These are phyloP conservation scores for bread wheat (Triticum aestivum) DNA, from an alignment of 176 grass and related monocot species.

Conservation along the genomic window DNA sequence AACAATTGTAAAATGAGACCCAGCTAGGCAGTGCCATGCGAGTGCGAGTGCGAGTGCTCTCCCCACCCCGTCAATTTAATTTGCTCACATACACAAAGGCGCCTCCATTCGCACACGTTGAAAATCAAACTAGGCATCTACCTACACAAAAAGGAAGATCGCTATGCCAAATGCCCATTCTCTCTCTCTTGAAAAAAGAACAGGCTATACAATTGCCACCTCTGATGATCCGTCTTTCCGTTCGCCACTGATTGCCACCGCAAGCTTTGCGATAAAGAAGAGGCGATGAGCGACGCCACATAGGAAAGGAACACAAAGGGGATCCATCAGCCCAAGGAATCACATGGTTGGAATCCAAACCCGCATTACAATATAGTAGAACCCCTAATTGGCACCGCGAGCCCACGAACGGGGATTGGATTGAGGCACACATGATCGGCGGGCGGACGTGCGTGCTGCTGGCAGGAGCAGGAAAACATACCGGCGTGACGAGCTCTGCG, in stretches of 20 bases:
- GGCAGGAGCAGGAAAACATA: conserved; percentile 22
- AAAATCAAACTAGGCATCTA: conserved; percentile 13
- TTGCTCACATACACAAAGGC: conserved; percentile 8
- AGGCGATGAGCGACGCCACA: neutral
- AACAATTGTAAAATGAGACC: conserved; percentile 26
- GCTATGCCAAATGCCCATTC: neutral
- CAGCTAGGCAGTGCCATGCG: conserved; percentile 5
- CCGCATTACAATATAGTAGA: neutral
- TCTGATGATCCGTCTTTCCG: too few species aligned
- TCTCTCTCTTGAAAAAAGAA: too few species aligned
- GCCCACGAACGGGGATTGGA: neutral
- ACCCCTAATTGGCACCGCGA: neutral
- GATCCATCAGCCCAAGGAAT: neutral
- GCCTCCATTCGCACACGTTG: neutral
- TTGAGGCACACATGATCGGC: neutral
- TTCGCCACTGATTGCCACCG: conserved; percentile 4
- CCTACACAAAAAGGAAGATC: neutral
- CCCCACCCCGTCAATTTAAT: conserved; percentile 19
- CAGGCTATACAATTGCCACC: too few species aligned
- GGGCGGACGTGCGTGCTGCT: too few species aligned
- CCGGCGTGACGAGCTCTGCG: conserved; percentile 48
- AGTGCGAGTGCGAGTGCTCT: conserved; percentile 18
- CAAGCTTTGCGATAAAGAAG: conserved; percentile 7
- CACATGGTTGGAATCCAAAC: conserved; percentile 33
- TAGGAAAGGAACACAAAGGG: neutral